These are phyloP conservation scores for Aquilaria malaccensis DNA, from an alignment of 345 rosid genomes.

Conservation along the genomic window DNA sequence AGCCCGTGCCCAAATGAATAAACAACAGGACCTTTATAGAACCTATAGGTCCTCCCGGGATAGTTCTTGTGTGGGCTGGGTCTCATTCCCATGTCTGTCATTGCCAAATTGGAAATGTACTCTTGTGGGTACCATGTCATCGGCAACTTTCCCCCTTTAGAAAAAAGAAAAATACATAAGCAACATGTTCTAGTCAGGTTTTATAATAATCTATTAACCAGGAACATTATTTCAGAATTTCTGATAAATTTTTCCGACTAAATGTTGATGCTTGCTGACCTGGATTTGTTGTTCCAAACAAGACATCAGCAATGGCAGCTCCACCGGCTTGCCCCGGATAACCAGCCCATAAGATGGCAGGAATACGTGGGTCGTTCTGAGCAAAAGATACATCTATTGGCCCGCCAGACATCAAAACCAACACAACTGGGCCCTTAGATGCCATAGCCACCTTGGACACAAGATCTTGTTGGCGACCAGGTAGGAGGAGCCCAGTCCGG, in stretches of 20 bases:
- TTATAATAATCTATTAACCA: no score
- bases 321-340: constrained; percentile 97
- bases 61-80: constrained; percentile 37
- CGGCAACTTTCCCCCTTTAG: constrained; percentile 69
- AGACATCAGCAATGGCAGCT: constrained; percentile 67
- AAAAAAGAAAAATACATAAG: no score
- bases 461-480: constrained; percentile 76
- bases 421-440: constrained; percentile 52
- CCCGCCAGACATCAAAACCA: constrained; percentile 84
- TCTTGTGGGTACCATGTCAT: constrained; percentile 93
- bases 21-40: constrained; percentile 71
- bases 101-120: constrained; percentile 51
- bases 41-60: constrained; percentile 88
- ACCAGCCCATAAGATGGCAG: constrained; percentile 85
- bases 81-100: constrained; percentile 90
- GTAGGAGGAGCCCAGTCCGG: constrained; percentile 58
- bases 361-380: constrained; percentile 34
- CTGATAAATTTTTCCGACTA: no score
- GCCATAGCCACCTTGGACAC: constrained; percentile 45
- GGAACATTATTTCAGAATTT: no score
- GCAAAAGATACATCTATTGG: constrained; percentile 77
- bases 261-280: constrained; percentile 20
- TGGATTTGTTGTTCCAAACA: constrained; percentile 71
- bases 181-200: no score
- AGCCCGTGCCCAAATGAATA: constrained; percentile 85